phyloP scores from a whole-genome alignment of 208 protist genomes.

The Trypanosoma lewisi region DNA sequence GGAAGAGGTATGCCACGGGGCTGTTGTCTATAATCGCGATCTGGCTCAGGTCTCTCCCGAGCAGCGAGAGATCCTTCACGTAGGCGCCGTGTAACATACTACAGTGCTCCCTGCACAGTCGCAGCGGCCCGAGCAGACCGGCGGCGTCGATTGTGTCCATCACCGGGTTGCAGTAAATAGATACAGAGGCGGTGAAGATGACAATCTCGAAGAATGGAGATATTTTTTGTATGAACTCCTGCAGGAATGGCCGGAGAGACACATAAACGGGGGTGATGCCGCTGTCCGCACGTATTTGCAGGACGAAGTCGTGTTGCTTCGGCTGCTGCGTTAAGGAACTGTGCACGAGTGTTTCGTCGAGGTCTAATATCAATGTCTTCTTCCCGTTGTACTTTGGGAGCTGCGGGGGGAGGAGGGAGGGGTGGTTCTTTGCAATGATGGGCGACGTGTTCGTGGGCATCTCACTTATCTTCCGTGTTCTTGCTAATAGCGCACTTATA shows the following conservation, averaged over 20 bases:
- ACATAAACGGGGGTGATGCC: conserved; percentile 81
- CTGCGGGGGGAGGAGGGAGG: conserved; percentile 62
- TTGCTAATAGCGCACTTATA: conserved; percentile 44
- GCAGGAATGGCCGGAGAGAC: conserved; percentile 69
- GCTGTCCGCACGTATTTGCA: conserved; percentile 62
- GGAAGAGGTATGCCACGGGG: conserved; percentile 88
- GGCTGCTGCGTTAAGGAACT: conserved; percentile 66
- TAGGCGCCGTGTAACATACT: conserved; percentile 74
- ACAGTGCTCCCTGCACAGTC: conserved; percentile 87
- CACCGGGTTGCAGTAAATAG: conserved; percentile 77
- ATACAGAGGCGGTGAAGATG: conserved; percentile 86
- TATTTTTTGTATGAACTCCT: conserved; percentile 75
- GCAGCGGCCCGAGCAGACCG: conserved; percentile 51
- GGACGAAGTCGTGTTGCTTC: conserved; percentile 63
- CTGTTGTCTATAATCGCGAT: conserved; percentile 89
- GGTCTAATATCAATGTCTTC: conserved; percentile 84
- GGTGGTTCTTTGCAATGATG: conserved; percentile 55
- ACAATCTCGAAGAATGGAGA: conserved; percentile 82
- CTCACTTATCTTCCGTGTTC: conserved; percentile 47
- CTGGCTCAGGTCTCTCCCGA: conserved; percentile 76
- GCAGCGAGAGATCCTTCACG: conserved; percentile 86
- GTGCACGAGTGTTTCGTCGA: conserved; percentile 91
- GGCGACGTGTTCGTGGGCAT: conserved; percentile 84
- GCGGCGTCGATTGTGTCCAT: conserved; percentile 74
- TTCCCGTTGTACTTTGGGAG: conserved; percentile 37